Percentiles rank a stretch among this genome's conserved stretches.
phyloP scores from a whole-genome alignment of 768 basidiomycete genomes.

The Chalciporus piperatus region DNA sequence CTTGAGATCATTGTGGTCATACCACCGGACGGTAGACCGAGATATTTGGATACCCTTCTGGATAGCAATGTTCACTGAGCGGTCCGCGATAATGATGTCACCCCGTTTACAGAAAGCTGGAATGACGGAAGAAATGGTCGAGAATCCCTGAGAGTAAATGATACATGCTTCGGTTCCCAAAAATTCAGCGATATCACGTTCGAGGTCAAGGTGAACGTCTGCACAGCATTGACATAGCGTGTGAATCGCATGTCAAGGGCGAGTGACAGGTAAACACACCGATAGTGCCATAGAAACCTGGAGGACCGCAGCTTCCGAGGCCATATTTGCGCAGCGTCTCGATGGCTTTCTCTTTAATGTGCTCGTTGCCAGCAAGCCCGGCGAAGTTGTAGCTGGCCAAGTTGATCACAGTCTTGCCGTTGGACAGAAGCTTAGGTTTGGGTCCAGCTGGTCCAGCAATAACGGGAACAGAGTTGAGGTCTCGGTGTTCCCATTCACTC shows the following conservation, averaged over 20 bases:
- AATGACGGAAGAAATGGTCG: conserved; percentile 89
- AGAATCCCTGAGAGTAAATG: conserved; percentile 91
- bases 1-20: conserved; percentile 91
- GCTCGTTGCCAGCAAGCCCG: conserved; percentile 84
- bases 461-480: conserved; percentile 73
- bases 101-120: conserved; percentile 97
- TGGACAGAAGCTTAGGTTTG: conserved; percentile 72
- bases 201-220: conserved; percentile 92
- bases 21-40: conserved; percentile 90
- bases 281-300: conserved; percentile 95
- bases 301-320: conserved; percentile 92
- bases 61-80: conserved; percentile 92
- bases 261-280: conserved; percentile 48
- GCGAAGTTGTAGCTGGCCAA: conserved; percentile 90
- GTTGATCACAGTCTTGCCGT: conserved; percentile 77
- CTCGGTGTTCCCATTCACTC: conserved; percentile 54
- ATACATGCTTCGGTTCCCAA: conserved; percentile 87
- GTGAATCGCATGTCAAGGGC: background rate
- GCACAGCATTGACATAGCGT: background rate
- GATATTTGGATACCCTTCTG: conserved; percentile 96
- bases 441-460: conserved; percentile 79
- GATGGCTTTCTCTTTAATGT: conserved; percentile 80
- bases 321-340: conserved; percentile 87
- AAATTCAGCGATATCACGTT: conserved; percentile 87
- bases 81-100: conserved; percentile 96